phyloP scores from a whole-genome alignment of 2,329 filamentous ascomycete genomes.

The Thelonectria blattea region DNA sequence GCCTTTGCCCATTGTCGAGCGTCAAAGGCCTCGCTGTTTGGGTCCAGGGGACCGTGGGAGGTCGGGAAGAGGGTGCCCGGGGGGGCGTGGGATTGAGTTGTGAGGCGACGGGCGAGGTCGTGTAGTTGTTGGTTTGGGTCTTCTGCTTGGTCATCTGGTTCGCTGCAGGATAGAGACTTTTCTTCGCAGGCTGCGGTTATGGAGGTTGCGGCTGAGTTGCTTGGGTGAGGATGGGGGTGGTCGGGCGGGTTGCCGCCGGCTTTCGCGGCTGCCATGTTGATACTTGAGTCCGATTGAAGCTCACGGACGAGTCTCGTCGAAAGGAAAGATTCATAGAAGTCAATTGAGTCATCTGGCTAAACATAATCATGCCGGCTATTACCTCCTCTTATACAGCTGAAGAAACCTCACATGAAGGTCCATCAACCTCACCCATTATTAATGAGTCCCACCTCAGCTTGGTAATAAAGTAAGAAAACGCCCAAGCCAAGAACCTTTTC shows the following conservation, averaged over 20 bases:
- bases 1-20: constrained; percentile 52
- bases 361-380: neutral
- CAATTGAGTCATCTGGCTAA: neutral
- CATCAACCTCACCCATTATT: neutral
- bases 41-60: constrained; percentile 43
- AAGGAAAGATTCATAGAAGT: neutral
- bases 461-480: neutral
- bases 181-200: constrained; percentile 26
- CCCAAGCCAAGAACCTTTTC: too few species aligned
- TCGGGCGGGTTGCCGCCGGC: constrained; percentile 9
- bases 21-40: constrained; percentile 48
- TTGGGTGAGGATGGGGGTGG: constrained; percentile 1
- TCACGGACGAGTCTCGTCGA: neutral
- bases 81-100: constrained; percentile 34
- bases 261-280: constrained; percentile 21
- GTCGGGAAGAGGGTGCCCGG: constrained; percentile 38
- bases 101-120: constrained; percentile 40
- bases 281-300: neutral
- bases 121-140: constrained; percentile 29
- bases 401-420: neutral
- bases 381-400: constrained; percentile 6
- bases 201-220: constrained; percentile 25
- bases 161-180: constrained; percentile 18
- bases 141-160: constrained; percentile 11
- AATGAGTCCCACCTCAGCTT: constrained; percentile 4